These are phyloP conservation scores for Aspergillus hiratsukae DNA, from an alignment of 2,329 filamentous ascomycete species.

Conservation along the genomic window DNA sequence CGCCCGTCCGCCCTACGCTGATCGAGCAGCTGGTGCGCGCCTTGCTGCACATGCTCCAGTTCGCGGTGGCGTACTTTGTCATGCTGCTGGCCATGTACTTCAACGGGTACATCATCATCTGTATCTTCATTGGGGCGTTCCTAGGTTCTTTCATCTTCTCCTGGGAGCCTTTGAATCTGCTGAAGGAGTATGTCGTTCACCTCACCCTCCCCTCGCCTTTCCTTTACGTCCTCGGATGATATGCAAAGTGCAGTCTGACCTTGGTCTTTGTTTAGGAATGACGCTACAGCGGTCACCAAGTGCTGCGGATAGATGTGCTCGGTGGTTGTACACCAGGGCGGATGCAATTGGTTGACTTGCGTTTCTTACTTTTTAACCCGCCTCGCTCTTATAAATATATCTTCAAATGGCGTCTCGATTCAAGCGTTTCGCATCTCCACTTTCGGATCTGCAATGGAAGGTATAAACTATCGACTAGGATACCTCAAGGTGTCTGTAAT, in stretches of 20 bases:
- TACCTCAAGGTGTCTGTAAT: neutral
- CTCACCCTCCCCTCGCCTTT: neutral
- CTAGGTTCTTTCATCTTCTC: constrained; percentile 69
- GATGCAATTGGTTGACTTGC: neutral
- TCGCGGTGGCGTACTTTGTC: constrained; percentile 71
- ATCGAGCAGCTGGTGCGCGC: constrained; percentile 65
- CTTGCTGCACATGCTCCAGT: constrained; percentile 64
- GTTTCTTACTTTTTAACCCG: no score
- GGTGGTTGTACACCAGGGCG: no score
- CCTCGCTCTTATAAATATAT: neutral
- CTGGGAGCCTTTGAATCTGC: constrained; percentile 51
- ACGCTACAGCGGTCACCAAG: constrained; percentile 19
- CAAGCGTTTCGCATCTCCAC: neutral
- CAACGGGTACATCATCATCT: constrained; percentile 73
- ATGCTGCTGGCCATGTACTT: constrained; percentile 67
- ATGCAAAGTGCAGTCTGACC: constrained; percentile 1
- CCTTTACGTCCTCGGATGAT: constrained; percentile 4
- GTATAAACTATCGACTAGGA: no score
- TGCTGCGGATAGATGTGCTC: constrained; percentile 18
- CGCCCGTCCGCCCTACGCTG: constrained; percentile 52
- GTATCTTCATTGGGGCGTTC: constrained; percentile 72
- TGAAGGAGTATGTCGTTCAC: constrained; percentile 16
- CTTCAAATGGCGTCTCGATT: no score
- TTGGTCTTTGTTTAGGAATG: constrained; percentile 12
- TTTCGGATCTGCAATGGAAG: neutral